Conservation (phyloP, 1,284 basidiomycete species). For the Rhodotorula sp. region DNA sequence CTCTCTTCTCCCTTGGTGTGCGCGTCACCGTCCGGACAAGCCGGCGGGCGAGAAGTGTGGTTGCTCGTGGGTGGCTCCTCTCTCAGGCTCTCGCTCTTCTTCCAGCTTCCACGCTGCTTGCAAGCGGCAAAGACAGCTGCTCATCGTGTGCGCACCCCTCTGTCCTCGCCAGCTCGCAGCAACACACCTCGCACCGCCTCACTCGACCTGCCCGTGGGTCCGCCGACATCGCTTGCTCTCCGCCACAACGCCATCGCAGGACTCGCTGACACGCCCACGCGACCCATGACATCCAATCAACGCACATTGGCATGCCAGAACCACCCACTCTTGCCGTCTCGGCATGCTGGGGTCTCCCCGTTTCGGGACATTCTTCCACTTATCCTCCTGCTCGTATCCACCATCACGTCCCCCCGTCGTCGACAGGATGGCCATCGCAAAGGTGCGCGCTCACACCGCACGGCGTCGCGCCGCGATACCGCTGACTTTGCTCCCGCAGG, state of each 20-base stretch:
- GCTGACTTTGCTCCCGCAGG: background rate
- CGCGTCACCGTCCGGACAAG: no score
- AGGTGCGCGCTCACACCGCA: no score
- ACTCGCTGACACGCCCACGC: no score
- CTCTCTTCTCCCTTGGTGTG: background rate
- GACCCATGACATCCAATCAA: background rate
- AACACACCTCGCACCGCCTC: no score
- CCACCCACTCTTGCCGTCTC: no score
- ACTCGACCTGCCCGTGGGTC: background rate
- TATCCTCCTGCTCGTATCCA: conserved; percentile 4
- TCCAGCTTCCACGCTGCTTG: no score
- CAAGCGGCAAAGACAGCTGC: no score
- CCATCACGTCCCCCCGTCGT: conserved; percentile 47
- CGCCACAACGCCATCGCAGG: background rate
- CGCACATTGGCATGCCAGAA: no score
- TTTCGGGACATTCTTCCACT: conserved; percentile 26
- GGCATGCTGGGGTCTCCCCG: conserved; percentile 26
- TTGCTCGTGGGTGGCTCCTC: no score
- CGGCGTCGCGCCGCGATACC: background rate
- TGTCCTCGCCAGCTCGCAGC: background rate
- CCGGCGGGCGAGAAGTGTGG: no score
- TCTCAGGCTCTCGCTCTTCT: background rate
- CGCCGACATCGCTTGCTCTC: background rate
- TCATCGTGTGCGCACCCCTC: no score
- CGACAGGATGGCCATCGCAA: conserved; percentile 44